Percentiles rank a stretch among this genome's conserved stretches.
These are phyloP conservation scores for Aureobasidium lini DNA, from an alignment of 2,329 filamentous ascomycete species.

Conservation along the genomic window DNA sequence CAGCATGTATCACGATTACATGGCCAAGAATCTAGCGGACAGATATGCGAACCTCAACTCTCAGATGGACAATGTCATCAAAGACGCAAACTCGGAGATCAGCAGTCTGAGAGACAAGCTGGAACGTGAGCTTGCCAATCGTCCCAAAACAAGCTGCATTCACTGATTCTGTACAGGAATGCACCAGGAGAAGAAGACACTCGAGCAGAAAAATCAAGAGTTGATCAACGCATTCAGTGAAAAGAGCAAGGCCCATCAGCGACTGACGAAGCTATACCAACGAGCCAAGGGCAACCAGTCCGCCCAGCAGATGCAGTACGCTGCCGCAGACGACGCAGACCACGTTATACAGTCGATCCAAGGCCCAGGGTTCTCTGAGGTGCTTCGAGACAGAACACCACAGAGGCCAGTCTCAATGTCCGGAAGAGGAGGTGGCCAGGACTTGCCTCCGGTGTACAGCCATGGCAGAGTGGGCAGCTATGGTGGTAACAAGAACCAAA, in stretches of 20 bases:
- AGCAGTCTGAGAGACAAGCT: conserved; percentile 58
- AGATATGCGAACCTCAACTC: conserved; percentile 59
- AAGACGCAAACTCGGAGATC: conserved; percentile 69
- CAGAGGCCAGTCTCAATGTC: not conserved
- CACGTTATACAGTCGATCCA: conserved; percentile 32
- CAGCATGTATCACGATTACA: conserved; percentile 69
- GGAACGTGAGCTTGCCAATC: conserved; percentile 40
- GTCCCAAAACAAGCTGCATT: not conserved
- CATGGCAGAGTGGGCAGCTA: conserved; percentile 20
- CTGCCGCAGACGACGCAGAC: conserved; percentile 47
- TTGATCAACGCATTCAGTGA: conserved; percentile 59
- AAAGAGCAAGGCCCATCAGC: conserved; percentile 61
- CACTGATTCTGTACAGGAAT: conserved; percentile 37
- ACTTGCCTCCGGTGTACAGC: conserved; percentile 12
- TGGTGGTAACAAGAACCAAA: conserved; percentile 14
- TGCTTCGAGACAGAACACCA: not conserved
- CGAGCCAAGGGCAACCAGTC: conserved; percentile 22
- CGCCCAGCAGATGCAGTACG: conserved; percentile 38
- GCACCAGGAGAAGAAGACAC: conserved; percentile 52
- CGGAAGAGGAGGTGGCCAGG: not conserved
- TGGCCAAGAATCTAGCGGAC: conserved; percentile 63
- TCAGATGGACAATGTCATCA: conserved; percentile 64
- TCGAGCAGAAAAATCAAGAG: conserved; percentile 66
- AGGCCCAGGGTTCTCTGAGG: not conserved
- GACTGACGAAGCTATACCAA: conserved; percentile 48